Conservation (phyloP, 2,329 filamentous ascomycete species). For the Pseudogymnoascus destructans region DNA sequence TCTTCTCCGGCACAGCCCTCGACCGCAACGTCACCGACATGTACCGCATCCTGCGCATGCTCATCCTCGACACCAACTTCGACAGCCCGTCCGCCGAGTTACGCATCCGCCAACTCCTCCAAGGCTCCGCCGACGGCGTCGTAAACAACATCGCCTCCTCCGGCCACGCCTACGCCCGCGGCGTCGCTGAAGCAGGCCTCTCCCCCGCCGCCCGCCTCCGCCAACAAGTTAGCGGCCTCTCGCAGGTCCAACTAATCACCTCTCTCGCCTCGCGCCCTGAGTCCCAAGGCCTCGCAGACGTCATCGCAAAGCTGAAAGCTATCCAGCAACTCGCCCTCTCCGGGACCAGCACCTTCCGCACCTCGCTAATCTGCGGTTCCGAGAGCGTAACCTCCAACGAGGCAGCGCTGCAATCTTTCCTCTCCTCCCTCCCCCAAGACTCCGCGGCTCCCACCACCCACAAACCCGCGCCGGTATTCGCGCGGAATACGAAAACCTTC, state of each 20-base stretch:
- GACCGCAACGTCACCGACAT: conserved; percentile 84
- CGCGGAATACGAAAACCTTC: conserved; percentile 58
- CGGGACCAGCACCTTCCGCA: conserved; percentile 53
- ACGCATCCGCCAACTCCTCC: conserved; percentile 75
- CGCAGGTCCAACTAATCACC: conserved; percentile 76
- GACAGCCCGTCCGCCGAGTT: conserved; percentile 67
- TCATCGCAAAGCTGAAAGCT: conserved; percentile 70
- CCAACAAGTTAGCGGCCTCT: conserved; percentile 81
- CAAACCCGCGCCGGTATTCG: conserved; percentile 25
- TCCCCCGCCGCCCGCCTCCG: conserved; percentile 57
- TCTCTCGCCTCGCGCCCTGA: conserved; percentile 61
- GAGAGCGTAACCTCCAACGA: conserved; percentile 62
- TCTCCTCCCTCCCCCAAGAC: conserved; percentile 43
- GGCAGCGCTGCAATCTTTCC: conserved; percentile 55
- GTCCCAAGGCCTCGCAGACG: conserved; percentile 55
- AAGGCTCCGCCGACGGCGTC: conserved; percentile 76
- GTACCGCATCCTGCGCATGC: conserved; percentile 69
- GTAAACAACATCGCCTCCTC: conserved; percentile 85
- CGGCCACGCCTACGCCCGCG: conserved; percentile 76
- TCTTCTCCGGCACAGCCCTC: conserved; percentile 74
- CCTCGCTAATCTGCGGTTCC: conserved; percentile 72
- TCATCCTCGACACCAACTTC: conserved; percentile 83
- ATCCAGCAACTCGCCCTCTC: conserved; percentile 71
- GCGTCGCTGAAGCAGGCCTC: conserved; percentile 69
- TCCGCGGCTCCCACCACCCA: conserved; percentile 28